Base-by-base conservation (phyloP, 306 rosid species). In the Betula pendula region DNA sequence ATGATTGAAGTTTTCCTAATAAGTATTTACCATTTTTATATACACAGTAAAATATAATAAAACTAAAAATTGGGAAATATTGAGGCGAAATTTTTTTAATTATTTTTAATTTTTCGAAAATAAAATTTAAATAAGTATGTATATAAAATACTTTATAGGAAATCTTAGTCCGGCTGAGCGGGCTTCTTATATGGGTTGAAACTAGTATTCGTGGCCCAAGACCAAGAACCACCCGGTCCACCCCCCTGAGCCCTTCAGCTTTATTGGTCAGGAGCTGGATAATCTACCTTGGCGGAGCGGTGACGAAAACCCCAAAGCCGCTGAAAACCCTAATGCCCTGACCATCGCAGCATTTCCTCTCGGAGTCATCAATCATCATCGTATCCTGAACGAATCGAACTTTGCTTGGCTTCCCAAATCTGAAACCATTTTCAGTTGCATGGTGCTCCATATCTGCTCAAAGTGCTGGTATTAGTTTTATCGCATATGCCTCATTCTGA, bases 311-410 rank as follows among this genome's bases (percentile, higher is more conserved):
- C 33, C 33, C 12, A 7, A 63, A 75, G 49, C 63, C 48, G 3
- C 60, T 29, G 63, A 62, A 63, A 75, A 63, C 72, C 79, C 79
- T 48, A 75, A 45, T 10, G 62, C 33, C 49, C 31, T 0, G 49
- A 22, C 42, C 25, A n/a, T 48, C 79, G 7, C 63, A 47, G 48
- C 35, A 11, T 48, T 38, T 1, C 4, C 15, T 4, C 29, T 13
- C 43, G 35, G 62, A 14, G 43, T 29, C 35, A 13, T 47, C 29
- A 45, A n/a, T 15, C 70, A 6, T 15, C 63, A 31, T 20, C 71
- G 6, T 48, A 6, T 33, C n/a, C 27, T 20, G 24, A 7, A 14
- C n/a, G 63, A 50, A 16, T 48, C 38, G 47, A 24, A 56, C 11
- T 22, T 24, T 24, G 35, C 11, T 13, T 56, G 6, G 6, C 33